A percentile compares a stretch with the other conserved stretches of the same genome.
Evolutionary conservation across 352 stramenopile genomes (phyloP).

Genomic region (Phytophthora pistaciae): DNA sequence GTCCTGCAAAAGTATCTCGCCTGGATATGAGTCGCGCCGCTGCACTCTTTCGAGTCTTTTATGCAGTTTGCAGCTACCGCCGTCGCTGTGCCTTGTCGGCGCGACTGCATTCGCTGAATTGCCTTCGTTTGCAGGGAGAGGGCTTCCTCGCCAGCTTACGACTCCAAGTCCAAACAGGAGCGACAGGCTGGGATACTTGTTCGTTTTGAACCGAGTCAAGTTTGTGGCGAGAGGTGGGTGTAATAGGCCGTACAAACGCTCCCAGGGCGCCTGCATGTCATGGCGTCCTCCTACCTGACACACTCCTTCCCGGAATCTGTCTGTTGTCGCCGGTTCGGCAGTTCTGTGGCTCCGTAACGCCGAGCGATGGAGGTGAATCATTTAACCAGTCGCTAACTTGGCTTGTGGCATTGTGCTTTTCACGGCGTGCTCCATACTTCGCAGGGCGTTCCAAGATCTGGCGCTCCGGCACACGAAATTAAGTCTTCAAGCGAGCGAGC

Average conservation of each 20-base stretch:
- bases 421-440: constrained; percentile 6
- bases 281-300: constrained; percentile 9
- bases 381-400: constrained; percentile 30
- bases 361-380: constrained; percentile 5
- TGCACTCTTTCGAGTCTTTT: constrained; percentile 21
- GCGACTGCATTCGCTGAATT: constrained; percentile 38
- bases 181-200: not conserved
- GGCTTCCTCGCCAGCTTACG: not conserved
- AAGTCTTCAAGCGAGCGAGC: constrained; percentile 11
- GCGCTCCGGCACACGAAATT: not conserved
- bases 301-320: constrained; percentile 31
- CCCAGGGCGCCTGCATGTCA: not conserved
- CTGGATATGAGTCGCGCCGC: constrained; percentile 16
- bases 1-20: constrained; percentile 20
- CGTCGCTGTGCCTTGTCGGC: constrained; percentile 5
- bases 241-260: constrained; percentile 2
- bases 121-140: constrained; percentile 18
- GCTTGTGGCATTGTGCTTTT: constrained; percentile 18
- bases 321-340: constrained; percentile 8
- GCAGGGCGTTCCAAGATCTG: not conserved
- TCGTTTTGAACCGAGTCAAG: constrained; percentile 7
- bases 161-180: not conserved
- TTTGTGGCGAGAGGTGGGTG: constrained; percentile 33
- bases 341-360: constrained; percentile 9
- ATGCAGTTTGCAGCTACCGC: not conserved